Evolutionary conservation across 176 grass and related monocot genomes (phyloP).

Genomic region (Chrysopogon serrulatus): DNA sequence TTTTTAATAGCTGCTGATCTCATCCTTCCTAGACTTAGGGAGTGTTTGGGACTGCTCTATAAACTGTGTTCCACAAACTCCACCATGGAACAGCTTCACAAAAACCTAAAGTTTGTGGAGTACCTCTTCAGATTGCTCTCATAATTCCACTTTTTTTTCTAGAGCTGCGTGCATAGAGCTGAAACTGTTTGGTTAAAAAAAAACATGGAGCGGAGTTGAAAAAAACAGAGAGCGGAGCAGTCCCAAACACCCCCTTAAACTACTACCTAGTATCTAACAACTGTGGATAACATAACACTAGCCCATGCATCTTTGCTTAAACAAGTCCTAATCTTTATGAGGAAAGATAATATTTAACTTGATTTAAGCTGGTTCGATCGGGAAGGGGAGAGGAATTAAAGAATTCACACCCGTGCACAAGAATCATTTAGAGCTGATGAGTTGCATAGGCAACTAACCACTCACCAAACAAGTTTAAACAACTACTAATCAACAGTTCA

Average conservation of each 20-base stretch:
- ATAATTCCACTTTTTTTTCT: too few species aligned
- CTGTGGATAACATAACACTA: not conserved
- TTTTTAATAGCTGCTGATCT: not conserved
- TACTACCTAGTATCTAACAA: not conserved
- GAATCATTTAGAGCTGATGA: not conserved
- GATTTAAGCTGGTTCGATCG: not conserved
- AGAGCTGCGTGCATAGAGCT: too few species aligned
- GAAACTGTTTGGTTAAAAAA: too few species aligned
- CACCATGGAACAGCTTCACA: too few species aligned
- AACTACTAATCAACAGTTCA: not conserved
- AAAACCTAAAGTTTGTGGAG: too few species aligned
- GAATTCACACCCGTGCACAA: not conserved
- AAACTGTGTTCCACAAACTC: too few species aligned
- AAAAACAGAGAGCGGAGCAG: too few species aligned
- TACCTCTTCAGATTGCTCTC: too few species aligned
- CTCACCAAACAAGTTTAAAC: not conserved
- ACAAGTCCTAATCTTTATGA: not conserved
- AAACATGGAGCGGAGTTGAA: too few species aligned
- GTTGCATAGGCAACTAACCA: not conserved
- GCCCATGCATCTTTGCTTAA: not conserved
- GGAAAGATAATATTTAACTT: not conserved
- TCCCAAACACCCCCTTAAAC: too few species aligned
- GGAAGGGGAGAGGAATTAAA: slow-evolving; percentile 8
- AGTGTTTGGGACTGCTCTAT: too few species aligned
- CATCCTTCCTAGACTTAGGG: not conserved